Percentiles rank a stretch among this genome's conserved stretches.
phyloP scores from a whole-genome alignment of 345 rosid species.

The Populus ilicifolia region DNA sequence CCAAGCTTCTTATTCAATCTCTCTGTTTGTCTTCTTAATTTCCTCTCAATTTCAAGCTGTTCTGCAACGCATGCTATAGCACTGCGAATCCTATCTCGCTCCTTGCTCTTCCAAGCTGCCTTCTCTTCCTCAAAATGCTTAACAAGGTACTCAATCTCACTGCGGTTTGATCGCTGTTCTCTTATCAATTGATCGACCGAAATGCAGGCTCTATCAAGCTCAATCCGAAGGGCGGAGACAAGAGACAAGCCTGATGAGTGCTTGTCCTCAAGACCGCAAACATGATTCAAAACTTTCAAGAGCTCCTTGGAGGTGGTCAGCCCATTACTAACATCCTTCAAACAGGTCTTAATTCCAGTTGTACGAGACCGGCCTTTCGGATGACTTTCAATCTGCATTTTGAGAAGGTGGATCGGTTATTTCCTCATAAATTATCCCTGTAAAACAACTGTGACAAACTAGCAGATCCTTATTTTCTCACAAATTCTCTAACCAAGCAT shows the following conservation, averaged over 20 bases:
- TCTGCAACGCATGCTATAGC: constrained; percentile 50
- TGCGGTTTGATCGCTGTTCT: constrained; percentile 34
- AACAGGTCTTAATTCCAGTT: constrained; percentile 31
- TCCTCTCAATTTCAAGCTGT: constrained; percentile 71
- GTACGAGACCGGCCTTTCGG: constrained; percentile 27
- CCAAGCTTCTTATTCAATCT: constrained; percentile 83
- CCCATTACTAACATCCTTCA: constrained; percentile 60
- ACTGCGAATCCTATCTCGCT: constrained; percentile 44
- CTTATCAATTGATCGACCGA: constrained; percentile 51
- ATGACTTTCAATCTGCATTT: constrained; percentile 56
- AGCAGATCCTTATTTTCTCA: background rate
- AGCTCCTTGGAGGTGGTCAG: constrained; percentile 73
- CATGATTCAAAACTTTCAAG: constrained; percentile 56
- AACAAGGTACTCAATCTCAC: constrained; percentile 48
- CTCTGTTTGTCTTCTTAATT: constrained; percentile 63
- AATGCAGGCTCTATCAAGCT: constrained; percentile 57
- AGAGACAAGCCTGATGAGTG: constrained; percentile 49
- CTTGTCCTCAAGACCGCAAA: constrained; percentile 55
- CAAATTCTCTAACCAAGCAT: background rate
- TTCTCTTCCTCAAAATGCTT: constrained; percentile 58
- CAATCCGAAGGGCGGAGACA: constrained; percentile 55
- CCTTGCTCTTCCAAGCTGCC: constrained; percentile 53
- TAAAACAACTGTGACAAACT: background rate
- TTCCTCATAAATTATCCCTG: background rate
- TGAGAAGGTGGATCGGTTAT: background rate